Evolutionary conservation across 2,329 filamentous ascomycete species (phyloP), one percentile per base, ranked within the genome.

Genomic region (Penicillium sp.): DNA sequence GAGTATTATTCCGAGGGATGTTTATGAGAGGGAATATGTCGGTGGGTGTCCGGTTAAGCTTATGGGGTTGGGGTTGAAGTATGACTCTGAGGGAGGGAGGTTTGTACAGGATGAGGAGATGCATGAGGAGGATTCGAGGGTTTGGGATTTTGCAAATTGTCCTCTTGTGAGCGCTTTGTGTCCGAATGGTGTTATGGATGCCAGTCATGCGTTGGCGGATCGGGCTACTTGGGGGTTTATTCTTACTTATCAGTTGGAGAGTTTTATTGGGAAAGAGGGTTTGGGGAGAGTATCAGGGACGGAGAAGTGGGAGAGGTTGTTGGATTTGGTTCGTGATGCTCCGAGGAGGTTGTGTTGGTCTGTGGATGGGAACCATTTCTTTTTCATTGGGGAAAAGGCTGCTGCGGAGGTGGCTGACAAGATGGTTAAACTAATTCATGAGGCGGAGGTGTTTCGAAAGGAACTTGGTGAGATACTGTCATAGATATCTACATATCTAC

Each of bases 191-290:
- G 32, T 44, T 1, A 23, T 47, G 3, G 55, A 58, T 42, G 49
- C 55, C 13, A 47, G 48, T 20, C 55, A 58, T 43, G 44, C 55
- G 1, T 31, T 58, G 1, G 45, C 46, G 9, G 55, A 58, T 10
- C 29, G 25, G 23, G 44, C 48, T 1, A 54, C 31, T 10, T 58
- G 55, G 55, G 55, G 53, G 15, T 58, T 58, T n/a, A 15, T 58
- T n/a, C 29, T 58, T 6, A 56, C 53, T n/a, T 52, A 50, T 23
- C 49, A 58, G 18, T 37, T 37, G 15, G 33, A 37, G 3, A 18
- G 7, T 6, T 2, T 20, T 37, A 12, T 37, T 37, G 33, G 33
- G 8, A 37, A 23, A 5, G 7, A 37, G 8, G 33, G 33, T 18
- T 37, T 37, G 15, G 18, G 5, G 1, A 37, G n/a, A 6, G 18